A percentile compares a stretch with the other conserved stretches of the same genome.
Evolutionary conservation across 305 asterid species (phyloP).

Genomic region (Fraxinus dipetala): DNA sequence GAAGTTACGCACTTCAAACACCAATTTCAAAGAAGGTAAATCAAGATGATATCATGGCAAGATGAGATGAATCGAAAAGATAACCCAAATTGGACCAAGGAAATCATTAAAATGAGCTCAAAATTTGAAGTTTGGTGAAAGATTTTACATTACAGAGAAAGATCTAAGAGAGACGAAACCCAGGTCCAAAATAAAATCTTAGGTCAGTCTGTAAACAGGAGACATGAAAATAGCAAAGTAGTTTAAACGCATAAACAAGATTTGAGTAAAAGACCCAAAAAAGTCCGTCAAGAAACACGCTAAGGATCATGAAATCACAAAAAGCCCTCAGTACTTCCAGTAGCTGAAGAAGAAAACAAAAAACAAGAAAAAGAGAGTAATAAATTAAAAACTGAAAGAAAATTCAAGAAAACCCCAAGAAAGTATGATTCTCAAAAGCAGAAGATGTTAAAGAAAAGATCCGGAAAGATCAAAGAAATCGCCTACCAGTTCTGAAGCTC

Average conservation of each 20-base stretch:
- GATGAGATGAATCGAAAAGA: not conserved
- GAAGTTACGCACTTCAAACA: constrained; percentile 29
- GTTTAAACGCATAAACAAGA: constrained; percentile 32
- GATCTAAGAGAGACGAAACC: not conserved
- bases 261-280: constrained; percentile 28
- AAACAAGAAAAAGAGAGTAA: not conserved
- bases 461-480: constrained; percentile 2
- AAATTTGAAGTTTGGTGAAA: not conserved
- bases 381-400: not conserved
- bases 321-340: not conserved
- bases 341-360: constrained; percentile 11
- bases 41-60: constrained; percentile 17
- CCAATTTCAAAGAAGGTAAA: constrained; percentile 34
- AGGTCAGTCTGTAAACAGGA: constrained; percentile 45
- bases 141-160: constrained; percentile 7
- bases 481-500: constrained; percentile 12
- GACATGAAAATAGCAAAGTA: constrained; percentile 24
- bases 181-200: constrained; percentile 28
- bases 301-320: constrained; percentile 49
- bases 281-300: constrained; percentile 22
- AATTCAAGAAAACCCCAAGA: not conserved
- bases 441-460: not conserved
- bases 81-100: not conserved
- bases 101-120: not conserved
- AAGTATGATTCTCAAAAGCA: not conserved